Conservation (phyloP, 495 filamentous ascomycete species). For the Pyrenula massariospora region DNA sequence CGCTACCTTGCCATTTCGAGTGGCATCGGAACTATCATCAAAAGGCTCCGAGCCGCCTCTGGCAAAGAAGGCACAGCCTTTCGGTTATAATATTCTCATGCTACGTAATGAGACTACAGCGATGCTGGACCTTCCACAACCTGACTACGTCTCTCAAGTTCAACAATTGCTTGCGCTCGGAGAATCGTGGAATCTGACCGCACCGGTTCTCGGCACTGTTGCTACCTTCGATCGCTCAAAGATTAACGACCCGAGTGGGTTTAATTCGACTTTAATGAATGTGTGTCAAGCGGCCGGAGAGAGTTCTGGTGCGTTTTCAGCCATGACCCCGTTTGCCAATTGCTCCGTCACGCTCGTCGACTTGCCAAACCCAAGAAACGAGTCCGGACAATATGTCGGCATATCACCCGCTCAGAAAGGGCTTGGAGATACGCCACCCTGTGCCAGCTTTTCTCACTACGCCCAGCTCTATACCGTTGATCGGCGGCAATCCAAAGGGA, state of each 20-base stretch:
- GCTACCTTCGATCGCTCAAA: neutral
- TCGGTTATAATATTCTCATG: neutral
- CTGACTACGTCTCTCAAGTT: neutral
- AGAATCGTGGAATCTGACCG: neutral
- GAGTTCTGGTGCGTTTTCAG: neutral
- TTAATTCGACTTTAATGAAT: neutral
- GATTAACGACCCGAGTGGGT: neutral
- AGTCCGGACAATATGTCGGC: neutral
- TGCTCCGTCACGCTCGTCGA: too few relatives aligned
- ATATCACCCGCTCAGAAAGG: neutral
- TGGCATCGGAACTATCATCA: too few relatives aligned
- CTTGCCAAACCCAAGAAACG: neutral
- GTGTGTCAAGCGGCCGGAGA: too few relatives aligned
- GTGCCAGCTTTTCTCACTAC: neutral
- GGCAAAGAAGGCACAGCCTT: neutral
- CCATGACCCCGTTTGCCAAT: too few relatives aligned
- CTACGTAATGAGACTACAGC: neutral
- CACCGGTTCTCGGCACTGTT: neutral
- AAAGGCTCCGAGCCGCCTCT: neutral
- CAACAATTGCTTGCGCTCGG: neutral
- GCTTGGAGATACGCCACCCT: neutral
- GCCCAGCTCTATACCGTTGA: neutral
- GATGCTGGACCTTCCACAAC: neutral
- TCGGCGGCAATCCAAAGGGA: neutral
- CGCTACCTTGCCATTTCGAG: too few relatives aligned